phyloP scores from a whole-genome alignment of 1,284 basidiomycete species.

The Trichosporon coremiiforme region DNA sequence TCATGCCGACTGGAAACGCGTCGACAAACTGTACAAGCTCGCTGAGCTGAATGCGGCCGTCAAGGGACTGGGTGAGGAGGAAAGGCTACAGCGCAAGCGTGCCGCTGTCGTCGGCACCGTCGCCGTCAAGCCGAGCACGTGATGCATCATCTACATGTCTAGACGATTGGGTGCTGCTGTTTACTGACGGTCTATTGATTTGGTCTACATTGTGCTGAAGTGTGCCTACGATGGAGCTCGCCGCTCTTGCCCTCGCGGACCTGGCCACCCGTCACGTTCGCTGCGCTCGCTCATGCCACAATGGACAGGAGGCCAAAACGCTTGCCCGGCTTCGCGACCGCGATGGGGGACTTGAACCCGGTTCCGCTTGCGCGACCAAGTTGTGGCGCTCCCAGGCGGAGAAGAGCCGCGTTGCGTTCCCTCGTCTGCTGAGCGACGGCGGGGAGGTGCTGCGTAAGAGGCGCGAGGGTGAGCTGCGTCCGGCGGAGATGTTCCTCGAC shows the following conservation, averaged over 20 bases:
- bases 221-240: too few relatives aligned
- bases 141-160: constrained; percentile 10
- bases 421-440: constrained; percentile 12
- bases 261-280: too few relatives aligned
- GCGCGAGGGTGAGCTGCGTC: constrained; percentile 45
- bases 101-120: constrained; percentile 72
- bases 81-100: constrained; percentile 60
- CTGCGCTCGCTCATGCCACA: constrained; percentile 32
- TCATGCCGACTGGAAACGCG: constrained; percentile 62
- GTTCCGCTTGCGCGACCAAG: constrained; percentile 29
- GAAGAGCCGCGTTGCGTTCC: constrained; percentile 39
- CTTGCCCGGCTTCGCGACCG: constrained; percentile 52
- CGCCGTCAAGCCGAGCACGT: constrained; percentile 73
- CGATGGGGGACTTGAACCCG: constrained; percentile 52
- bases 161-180: background rate
- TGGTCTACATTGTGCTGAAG: background rate
- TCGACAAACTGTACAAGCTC: constrained; percentile 79
- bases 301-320: constrained; percentile 53
- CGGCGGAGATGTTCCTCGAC: constrained; percentile 41
- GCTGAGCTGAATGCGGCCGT: constrained; percentile 57
- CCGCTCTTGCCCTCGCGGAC: too few relatives aligned
- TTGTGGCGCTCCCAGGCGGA: constrained; percentile 46
- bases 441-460: constrained; percentile 41
- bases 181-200: background rate
- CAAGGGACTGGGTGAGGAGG: constrained; percentile 42